A percentile compares a stretch with the other conserved stretches of the same genome.
Conservation (phyloP, 345 rosid species). For the Hibiscus mutabilis region DNA sequence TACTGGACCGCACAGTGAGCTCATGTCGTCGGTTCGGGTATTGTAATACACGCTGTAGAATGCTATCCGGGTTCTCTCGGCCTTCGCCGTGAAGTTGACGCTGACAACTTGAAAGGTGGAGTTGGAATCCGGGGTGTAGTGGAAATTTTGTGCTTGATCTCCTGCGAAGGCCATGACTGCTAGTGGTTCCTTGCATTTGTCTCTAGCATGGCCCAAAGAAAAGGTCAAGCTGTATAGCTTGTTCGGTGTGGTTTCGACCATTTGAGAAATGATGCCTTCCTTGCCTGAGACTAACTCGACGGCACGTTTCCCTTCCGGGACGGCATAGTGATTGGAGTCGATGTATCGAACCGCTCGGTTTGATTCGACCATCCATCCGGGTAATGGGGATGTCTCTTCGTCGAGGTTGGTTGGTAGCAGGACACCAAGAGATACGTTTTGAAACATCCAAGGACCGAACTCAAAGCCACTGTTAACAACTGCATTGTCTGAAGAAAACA, state of each 20-base stretch:
- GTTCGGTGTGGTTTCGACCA: constrained; percentile 68
- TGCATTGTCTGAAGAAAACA: constrained; percentile 50
- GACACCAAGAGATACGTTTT: constrained; percentile 80
- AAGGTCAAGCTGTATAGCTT: constrained; percentile 53
- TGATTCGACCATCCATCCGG: constrained; percentile 93
- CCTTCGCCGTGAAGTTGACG: constrained; percentile 82
- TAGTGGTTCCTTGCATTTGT: constrained; percentile 83
- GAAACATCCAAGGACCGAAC: constrained; percentile 93
- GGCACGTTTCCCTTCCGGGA: constrained; percentile 84
- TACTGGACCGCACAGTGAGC: constrained; percentile 96
- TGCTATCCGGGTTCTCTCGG: constrained; percentile 80
- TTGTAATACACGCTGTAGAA: constrained; percentile 92
- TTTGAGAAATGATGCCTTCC: constrained; percentile 93
- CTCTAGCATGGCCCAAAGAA: constrained; percentile 75
- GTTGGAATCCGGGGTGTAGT: constrained; percentile 71
- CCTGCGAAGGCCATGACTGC: constrained; percentile 93
- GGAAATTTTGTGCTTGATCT: constrained; percentile 75
- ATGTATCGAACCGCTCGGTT: constrained; percentile 85
- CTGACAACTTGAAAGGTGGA: constrained; percentile 49
- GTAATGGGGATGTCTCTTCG: constrained; percentile 73
- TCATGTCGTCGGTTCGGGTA: constrained; percentile 88
- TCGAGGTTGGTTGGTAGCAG: constrained; percentile 88
- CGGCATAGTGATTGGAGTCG: constrained; percentile 74
- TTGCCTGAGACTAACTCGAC: constrained; percentile 84
- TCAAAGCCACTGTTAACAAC: constrained; percentile 83